These are phyloP conservation scores for Mortierella hygrophila DNA, from an alignment of 192 early-diverging fungal species.

Conservation along the genomic window DNA sequence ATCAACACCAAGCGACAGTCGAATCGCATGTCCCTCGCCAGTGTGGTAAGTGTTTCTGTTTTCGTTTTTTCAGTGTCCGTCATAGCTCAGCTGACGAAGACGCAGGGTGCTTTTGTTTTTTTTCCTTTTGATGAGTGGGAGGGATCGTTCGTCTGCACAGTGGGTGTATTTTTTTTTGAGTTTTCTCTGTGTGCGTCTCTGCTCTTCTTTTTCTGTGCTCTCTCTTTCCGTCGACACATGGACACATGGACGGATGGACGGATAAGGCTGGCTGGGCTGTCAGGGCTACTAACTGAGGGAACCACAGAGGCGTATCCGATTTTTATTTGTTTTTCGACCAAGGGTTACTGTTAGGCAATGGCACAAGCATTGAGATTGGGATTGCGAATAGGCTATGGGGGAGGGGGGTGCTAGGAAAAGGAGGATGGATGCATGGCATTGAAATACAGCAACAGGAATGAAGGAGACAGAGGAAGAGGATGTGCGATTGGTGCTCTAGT, in stretches of 20 bases:
- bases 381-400: no score
- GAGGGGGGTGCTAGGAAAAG: not conserved
- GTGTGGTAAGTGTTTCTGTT: slow-evolving; percentile 39
- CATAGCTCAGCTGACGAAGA: not conserved
- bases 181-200: no score
- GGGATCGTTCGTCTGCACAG: no score
- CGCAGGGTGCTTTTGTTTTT: not conserved
- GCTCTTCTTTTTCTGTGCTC: no score
- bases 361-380: not conserved
- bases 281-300: no score
- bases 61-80: not conserved
- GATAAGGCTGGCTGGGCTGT: no score
- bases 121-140: not conserved
- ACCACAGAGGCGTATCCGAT: no score
- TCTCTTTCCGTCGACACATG: no score
- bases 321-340: not conserved
- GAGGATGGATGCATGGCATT: not conserved
- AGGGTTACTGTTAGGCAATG: not conserved
- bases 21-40: slow-evolving; percentile 50
- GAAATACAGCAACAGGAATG: not conserved
- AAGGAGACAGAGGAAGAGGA: not conserved
- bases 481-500: not conserved
- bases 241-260: no score
- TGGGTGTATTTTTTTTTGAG: no score
- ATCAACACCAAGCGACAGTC: slow-evolving; percentile 40